Evolutionary conservation across 371 early-diverging fungal species (phyloP).

Genomic region (Vairimorpha ceranae): DNA sequence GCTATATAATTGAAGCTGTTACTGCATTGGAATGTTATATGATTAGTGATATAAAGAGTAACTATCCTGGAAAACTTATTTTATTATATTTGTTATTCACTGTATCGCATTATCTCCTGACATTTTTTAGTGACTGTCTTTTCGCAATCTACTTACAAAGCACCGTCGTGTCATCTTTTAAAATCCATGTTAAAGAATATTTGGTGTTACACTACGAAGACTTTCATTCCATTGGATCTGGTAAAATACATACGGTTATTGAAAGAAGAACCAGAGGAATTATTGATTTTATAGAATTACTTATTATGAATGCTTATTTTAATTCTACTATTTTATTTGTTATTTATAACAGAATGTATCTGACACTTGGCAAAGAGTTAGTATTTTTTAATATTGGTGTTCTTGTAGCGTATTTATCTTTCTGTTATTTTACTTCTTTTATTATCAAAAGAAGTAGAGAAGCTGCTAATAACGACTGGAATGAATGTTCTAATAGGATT

Average conservation of each 20-base stretch:
- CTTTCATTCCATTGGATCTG: conserved; percentile 20
- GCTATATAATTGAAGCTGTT: background rate
- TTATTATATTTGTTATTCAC: background rate
- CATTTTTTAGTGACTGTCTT: background rate
- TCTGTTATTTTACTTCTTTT: background rate
- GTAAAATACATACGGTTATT: conserved; percentile 32
- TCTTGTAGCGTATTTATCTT: background rate
- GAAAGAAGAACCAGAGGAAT: conserved; percentile 27
- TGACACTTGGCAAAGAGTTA: background rate
- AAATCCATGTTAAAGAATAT: conserved; percentile 1
- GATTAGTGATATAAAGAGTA: background rate
- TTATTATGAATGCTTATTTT: conserved; percentile 11
- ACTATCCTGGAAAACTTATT: background rate
- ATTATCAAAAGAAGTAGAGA: conserved; percentile 9
- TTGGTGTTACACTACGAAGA: conserved; percentile 2
- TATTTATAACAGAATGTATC: background rate
- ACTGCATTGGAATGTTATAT: background rate
- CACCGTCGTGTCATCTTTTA: background rate
- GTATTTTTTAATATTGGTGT: background rate
- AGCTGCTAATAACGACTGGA: conserved; percentile 1
- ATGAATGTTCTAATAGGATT: conserved; percentile 21
- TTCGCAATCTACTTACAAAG: background rate
- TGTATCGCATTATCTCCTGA: background rate
- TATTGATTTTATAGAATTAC: conserved; percentile 9
- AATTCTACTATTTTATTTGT: background rate